Evolutionary conservation across 164 flowering plant species (phyloP), one percentile per base, ranked within the genome.

Genomic region (Protea cynaroides): DNA sequence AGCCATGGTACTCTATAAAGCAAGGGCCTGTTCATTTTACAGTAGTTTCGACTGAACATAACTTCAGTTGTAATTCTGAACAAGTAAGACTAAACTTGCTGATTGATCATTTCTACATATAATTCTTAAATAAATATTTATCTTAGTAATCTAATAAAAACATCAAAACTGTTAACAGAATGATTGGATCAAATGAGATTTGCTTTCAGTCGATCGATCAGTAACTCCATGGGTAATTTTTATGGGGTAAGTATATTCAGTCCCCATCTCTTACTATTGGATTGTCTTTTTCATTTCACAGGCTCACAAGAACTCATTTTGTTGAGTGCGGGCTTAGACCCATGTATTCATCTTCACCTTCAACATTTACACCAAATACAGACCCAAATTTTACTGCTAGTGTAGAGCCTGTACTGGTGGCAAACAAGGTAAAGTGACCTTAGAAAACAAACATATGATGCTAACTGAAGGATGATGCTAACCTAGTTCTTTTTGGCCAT

Each of bases 1-100:
- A 88, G 74, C 97, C 98, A 11, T 93, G 98, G 98, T 93, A 93
- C 59, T 86, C 98, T 7, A 86, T 93, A 8, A 92, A 93, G 56
- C 88, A 84, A 80, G 97, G 75, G 25, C 66, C 81, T 65, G 83
- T 93, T 64, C 97, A 93, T 70, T 86, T 93, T 71, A 88, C 92
- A 1, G 75, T 90, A 0, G 86, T 93, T 19, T 93, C 98, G 5
- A 93, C 97, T 0, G 98, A 93, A 67, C 89, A 93, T 63, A 76
- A 80, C 22, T 90, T 90, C 90, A 57, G 71, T 0, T 19, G 53
- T 51, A 65, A 69, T 53, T 88, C 97, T 4, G 92, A 87, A 62
- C 98, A 93, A 88, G 98, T 87, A 52, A 34, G 17, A 52, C 10
- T 17, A 47, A 14, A 1, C 13, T 23, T 36, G 6, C n/a, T 25